Conservation (phyloP, 345 rosid genomes). For the Eucalyptus shirleyi region DNA sequence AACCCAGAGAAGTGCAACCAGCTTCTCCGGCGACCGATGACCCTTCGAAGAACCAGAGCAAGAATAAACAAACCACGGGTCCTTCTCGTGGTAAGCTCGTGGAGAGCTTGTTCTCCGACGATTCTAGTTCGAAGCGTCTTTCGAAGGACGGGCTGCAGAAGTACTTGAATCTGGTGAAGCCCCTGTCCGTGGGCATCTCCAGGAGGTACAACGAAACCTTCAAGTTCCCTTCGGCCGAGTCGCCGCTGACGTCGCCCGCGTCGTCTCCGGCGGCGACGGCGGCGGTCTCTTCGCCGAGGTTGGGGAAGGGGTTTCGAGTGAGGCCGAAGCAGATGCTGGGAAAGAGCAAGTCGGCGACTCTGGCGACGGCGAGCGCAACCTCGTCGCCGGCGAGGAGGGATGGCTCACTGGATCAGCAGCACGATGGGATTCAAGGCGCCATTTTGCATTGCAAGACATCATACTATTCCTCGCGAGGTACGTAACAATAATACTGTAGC, state of each 20-base stretch:
- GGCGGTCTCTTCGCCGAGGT: conserved; percentile 1
- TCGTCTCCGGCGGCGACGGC: conserved; percentile 31
- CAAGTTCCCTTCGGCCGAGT: not conserved
- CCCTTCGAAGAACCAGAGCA: not conserved
- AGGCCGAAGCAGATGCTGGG: conserved; percentile 6
- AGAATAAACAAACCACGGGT: not conserved
- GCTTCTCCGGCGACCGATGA: not conserved
- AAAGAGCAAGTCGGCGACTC: conserved; percentile 12
- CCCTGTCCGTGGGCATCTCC: conserved; percentile 14
- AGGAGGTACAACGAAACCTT: conserved; percentile 17
- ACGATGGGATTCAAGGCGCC: conserved; percentile 36
- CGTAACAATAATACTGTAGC: not conserved
- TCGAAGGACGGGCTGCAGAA: not conserved
- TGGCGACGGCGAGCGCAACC: not conserved
- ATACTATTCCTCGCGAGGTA: conserved; percentile 3
- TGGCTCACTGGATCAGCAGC: conserved; percentile 22
- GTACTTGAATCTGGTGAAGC: conserved; percentile 1
- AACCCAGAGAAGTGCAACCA: not conserved
- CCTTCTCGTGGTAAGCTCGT: not conserved
- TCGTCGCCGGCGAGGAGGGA: conserved; percentile 18
- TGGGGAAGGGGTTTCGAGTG: conserved; percentile 14
- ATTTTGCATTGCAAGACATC: conserved; percentile 43
- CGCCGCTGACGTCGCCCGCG: conserved; percentile 3
- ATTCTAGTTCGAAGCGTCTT: not conserved
- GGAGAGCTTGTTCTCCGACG: not conserved